Evolutionary conservation across 495 filamentous ascomycete species (phyloP), one percentile per base, ranked within the genome.

Genomic region (Hypoxylon subgilvum): DNA sequence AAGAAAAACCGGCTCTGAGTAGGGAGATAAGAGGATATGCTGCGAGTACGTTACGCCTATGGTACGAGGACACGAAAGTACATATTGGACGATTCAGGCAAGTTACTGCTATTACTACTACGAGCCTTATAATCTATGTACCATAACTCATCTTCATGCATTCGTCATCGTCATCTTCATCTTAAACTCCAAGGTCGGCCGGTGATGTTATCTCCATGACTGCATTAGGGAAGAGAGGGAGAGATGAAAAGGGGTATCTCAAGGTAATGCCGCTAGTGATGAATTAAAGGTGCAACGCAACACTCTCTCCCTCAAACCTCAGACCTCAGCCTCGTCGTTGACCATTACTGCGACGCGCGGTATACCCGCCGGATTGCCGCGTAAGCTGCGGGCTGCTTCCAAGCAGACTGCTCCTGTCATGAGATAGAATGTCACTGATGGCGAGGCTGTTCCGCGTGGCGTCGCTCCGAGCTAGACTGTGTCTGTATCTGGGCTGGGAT

Each of bases 361-460:
- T n/a, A n/a, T n/a, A 43, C 8, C 45, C 50, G 30, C 57, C 51
- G 2, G 22, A 17, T 6, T 50, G 61, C 34, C 63, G 58, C 18
- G 72, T 63, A 34, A 73, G 38, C 0, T 70, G 65, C 34, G 79
- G 79, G 61, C 79, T 82, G 34, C 75, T 79, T 12, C 66, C 74
- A 14, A 77, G 53, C 27, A 75, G 62, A 44, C 78, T 82, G 67
- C 79, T 82, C 10, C 71, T 79, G 30, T 78, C 72, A 27, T 68
- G 57, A 3, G 79, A 81, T 35, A 81, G 61, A 34, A 84, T 65
- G 32, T 76, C 74, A 35, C 74, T 76, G 38, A 84, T 68, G 56
- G 82, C 79, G 14, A 84, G 61, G 49, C 80, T 83, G 49, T 73
- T 72, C 40, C 79, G 67, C 30, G 72, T 73, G 5, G 69, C 72